Evolutionary conservation across 352 stramenopile species (phyloP), one percentile per base, ranked within the genome.

Genomic region (Pythium utonaiense): DNA sequence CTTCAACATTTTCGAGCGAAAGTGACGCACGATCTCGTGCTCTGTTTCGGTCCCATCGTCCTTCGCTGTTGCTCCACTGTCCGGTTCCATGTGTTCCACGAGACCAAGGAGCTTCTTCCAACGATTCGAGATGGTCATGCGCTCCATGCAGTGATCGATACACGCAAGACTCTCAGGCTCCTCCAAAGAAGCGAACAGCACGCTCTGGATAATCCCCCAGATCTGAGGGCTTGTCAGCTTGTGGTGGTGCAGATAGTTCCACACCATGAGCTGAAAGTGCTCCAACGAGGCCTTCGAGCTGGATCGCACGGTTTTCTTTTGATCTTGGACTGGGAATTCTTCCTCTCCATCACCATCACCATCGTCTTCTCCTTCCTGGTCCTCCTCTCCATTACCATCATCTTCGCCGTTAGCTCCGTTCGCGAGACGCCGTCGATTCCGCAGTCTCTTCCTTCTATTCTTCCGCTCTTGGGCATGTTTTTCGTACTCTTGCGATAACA

Each of bases 401-500:
- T 60, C 55, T 0, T 54, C 52, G 27, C 66, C 59, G 9, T 53
- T 63, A 3, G 44, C 22, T 16, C 77, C 77, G 13, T 69, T 62
- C 12, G 65, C 54, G 6, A 66, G 57, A 0, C 52, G 24, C 38
- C 33, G 44, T 13, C 38, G 38, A 27, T 24, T 45, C 27, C 48
- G 40, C 14, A 53, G 48, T 6, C 64, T 56, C 8, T 56, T 40
- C 10, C 60, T 60, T 3, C 63, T 62, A 9, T 72, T 70, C 36
- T 75, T 75, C 0, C 77, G 68, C 25, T 70, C 70, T 17, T 65
- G 63, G 6, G 71, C 68, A 50, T 76, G 66, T 55, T 86, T 89
- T 52, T 88, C 76, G 38, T 75, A 89, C 57, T 88, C 78, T 48
- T 79, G 83, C 1, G 78, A 77, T 14, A 89, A 41, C 31, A 89